Evolutionary conservation across 2,329 filamentous ascomycete species (phyloP).

Genomic region (Aureobasidium lini): DNA sequence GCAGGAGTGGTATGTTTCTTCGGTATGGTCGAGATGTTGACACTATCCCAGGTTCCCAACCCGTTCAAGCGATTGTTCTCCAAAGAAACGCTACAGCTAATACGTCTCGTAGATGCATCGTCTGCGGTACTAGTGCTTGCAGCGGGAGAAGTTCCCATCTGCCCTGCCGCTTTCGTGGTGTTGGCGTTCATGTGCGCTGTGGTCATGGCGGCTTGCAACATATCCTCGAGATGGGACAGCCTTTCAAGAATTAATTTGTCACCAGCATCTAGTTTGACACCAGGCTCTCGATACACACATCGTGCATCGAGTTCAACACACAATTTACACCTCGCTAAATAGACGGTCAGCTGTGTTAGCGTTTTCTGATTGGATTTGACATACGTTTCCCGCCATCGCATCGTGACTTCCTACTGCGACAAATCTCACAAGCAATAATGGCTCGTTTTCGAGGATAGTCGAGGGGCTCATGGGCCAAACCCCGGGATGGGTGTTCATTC

Average conservation of each 20-base stretch:
- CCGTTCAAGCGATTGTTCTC: conserved; percentile 39
- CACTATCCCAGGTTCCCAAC: conserved; percentile 61
- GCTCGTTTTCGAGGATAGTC: conserved; percentile 28
- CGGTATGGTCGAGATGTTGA: conserved; percentile 77
- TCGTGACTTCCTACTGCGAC: conserved; percentile 26
- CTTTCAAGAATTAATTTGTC: conserved; percentile 80
- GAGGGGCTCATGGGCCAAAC: conserved; percentile 19
- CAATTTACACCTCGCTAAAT: conserved; percentile 70
- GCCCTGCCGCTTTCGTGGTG: background rate
- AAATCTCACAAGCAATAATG: conserved; percentile 29
- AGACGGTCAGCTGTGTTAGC: conserved; percentile 22
- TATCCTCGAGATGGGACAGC: conserved; percentile 66
- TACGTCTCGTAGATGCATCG: conserved; percentile 20
- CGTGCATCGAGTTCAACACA: conserved; percentile 76
- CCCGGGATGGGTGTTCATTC: background rate
- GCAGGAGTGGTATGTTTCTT: conserved; percentile 77
- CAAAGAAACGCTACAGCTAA: conserved; percentile 8
- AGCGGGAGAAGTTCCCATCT: conserved; percentile 1
- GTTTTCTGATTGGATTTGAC: background rate
- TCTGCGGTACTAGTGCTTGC: conserved; percentile 41
- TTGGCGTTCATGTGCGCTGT: background rate
- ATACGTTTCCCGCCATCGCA: conserved; percentile 24
- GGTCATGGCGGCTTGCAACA: conserved; percentile 54
- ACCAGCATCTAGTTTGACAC: conserved; percentile 78
- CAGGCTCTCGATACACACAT: conserved; percentile 76